Evolutionary conservation across 2,329 filamentous ascomycete species (phyloP), one percentile per base, ranked within the genome.

Genomic region (Claviceps sp.): DNA sequence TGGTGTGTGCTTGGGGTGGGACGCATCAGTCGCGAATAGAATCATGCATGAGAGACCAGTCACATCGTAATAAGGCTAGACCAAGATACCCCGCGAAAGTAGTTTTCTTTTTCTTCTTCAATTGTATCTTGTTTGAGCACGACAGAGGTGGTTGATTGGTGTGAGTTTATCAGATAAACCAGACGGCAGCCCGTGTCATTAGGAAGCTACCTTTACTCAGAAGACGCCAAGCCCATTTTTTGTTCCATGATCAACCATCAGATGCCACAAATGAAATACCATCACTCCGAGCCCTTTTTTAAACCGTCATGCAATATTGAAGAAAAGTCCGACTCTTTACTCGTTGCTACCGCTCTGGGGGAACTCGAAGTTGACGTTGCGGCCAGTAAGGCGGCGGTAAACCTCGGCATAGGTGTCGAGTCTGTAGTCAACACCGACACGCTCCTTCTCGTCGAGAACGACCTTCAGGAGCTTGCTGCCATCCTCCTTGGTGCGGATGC

Each of bases 351-450:
- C 78, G 70, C 79, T 80, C 79, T 94, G 86, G 67, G 93, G 93
- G 84, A 98, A 98, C 84, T 98, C 93, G 71, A 98, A 98, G 75
- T 84, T 83, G 71, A 97, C 93, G 71, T 83, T 83, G 77, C 94
- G 93, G 75, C 93, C 93, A 58, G 93, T 98, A 70, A 98, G 80
- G 68, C 88, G 85, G 76, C 89, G 88, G 87, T 98, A 98, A 71
- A 98, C 93, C 84, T 98, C 93, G 61, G 88, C 88, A 83, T 98
- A 98, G 72, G 91, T 96, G 77, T 98, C 93, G 66, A 98, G 88
- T 73, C 93, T 84, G 86, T 97, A 96, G 82, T 98, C 93, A 66
- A 98, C 91, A 73, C 90, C 89, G 69, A 90, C 91, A 67, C 90
- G 88, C 87, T 98, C 93, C 88, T 98, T 98, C 87, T 97, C 93